These are phyloP conservation scores for Entophlyctis helioformis DNA, from an alignment of 192 early-diverging fungal genomes.

Conservation along the genomic window DNA sequence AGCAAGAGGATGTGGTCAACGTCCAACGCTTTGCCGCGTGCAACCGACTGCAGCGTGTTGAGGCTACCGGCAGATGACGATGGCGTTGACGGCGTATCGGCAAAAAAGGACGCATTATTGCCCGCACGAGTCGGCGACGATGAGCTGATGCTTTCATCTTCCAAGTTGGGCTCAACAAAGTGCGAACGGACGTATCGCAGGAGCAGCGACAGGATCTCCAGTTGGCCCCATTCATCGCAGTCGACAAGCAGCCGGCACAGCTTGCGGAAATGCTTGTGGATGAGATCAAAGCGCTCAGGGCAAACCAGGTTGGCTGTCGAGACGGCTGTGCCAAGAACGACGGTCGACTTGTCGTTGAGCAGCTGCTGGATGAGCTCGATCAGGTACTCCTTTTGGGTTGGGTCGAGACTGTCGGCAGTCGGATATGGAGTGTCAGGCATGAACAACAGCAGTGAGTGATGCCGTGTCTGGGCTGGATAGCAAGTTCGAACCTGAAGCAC, in stretches of 20 bases:
- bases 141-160: too few relatives aligned
- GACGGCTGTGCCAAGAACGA: constrained; percentile 78
- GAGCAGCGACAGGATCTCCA: constrained; percentile 69
- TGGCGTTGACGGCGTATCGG: too few relatives aligned
- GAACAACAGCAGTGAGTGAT: too few relatives aligned
- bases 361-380: constrained; percentile 62
- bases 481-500: constrained; percentile 67
- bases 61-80: too few relatives aligned
- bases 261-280: constrained; percentile 83
- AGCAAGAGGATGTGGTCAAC: constrained; percentile 70
- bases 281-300: constrained; percentile 69
- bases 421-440: neutral
- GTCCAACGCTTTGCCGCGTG: constrained; percentile 54
- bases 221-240: constrained; percentile 94
- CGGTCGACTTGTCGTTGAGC: constrained; percentile 72
- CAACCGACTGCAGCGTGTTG: too few relatives aligned
- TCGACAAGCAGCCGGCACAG: constrained; percentile 75
- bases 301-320: constrained; percentile 79
- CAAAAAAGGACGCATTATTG: too few relatives aligned
- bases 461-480: too few relatives aligned
- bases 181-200: constrained; percentile 58
- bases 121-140: too few relatives aligned
- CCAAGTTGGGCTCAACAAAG: constrained; percentile 55
- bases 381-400: constrained; percentile 59
- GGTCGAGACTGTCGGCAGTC: constrained; percentile 53